Percentiles rank a stretch among this genome's conserved stretches.
Conservation (phyloP, 2,329 filamentous ascomycete genomes). For the Leptographium procerum region DNA sequence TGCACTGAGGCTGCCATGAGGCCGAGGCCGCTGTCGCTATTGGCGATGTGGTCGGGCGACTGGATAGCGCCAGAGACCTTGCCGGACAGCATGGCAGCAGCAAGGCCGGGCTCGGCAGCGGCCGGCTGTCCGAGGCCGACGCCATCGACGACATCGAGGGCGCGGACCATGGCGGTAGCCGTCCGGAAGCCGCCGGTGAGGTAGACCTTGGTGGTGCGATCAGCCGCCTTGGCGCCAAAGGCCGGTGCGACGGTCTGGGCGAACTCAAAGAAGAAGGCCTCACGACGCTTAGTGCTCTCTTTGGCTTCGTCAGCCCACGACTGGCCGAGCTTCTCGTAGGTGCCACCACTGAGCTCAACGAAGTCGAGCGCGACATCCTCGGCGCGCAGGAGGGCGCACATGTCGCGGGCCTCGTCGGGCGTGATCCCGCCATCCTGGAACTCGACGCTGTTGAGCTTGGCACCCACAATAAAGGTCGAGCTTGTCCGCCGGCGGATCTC, state of each 20-base stretch:
- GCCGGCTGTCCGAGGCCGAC: constrained; percentile 39
- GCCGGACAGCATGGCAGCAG: constrained; percentile 17
- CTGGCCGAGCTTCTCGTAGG: constrained; percentile 43
- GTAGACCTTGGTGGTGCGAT: constrained; percentile 36
- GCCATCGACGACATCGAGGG: constrained; percentile 33
- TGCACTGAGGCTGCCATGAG: not conserved
- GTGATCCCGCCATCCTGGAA: constrained; percentile 42
- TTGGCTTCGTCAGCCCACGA: constrained; percentile 26
- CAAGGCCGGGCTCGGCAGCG: constrained; percentile 21
- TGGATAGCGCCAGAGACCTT: constrained; percentile 10
- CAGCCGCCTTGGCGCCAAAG: constrained; percentile 20
- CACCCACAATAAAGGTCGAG: constrained; percentile 30
- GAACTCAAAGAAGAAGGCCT: constrained; percentile 51
- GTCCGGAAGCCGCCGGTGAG: constrained; percentile 48
- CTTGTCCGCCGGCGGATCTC: constrained; percentile 20
- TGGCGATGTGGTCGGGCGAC: not conserved
- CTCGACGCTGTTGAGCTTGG: constrained; percentile 48
- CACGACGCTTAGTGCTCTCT: constrained; percentile 42
- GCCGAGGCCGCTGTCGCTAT: not conserved
- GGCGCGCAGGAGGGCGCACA: constrained; percentile 28
- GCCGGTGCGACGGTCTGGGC: constrained; percentile 37
- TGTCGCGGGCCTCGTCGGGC: constrained; percentile 35
- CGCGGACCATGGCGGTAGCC: constrained; percentile 44
- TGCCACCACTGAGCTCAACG: constrained; percentile 50
- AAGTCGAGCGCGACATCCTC: constrained; percentile 39